Base-by-base conservation (phyloP, 2,329 filamentous ascomycete genomes). In the Emmonsia crescens region DNA sequence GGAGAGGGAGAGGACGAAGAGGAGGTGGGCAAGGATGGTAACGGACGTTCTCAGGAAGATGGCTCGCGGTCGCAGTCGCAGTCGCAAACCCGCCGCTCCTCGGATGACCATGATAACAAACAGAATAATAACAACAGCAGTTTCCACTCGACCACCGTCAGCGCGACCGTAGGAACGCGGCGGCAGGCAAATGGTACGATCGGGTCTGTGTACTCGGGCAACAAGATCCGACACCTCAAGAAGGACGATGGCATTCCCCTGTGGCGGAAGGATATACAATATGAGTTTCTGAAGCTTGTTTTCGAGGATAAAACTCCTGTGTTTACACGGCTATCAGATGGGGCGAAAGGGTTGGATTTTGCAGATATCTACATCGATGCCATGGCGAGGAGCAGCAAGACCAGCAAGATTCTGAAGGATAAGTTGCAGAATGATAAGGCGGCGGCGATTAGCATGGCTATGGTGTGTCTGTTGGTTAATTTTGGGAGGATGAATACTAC, bases 401-500 rank as follows among this genome's bases (percentile, higher is more conserved):
- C 93, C 33, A 97, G 94, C 81, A 97, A 97, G 78, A 94, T 99
- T 57, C 81, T 99, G 66, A 91, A 96, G 75, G 94, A 99, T 76
- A 97, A 99, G 79, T 82, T 99, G 66, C 82, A 96, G 70, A 94
- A 88, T 67, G 94, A 99, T 73, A 87, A 90, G 70, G 87, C 91
- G 66, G 92, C 92, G 27, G 94, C 93, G 42, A 91, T 96, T 74
- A 93, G 91, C 71, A 99, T 99, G 94, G 94, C 94, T 60, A 99
- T 99, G 94, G 93, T 99, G 63, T 99, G 94, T 76, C 79, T 99
- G 66, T 79, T 99, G 69, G 94, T 99, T 73, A 99, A 99, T 71
- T 89, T 99, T 66, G 94, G 94, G 62, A 84, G 94, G 65, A 99
- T 99, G 94, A 99, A 99, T 76, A 99, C 94, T 1, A 99, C 94